A percentile compares a stretch with the other conserved stretches of the same genome.
Evolutionary conservation across 345 rosid genomes (phyloP).

Genomic region (Angophora floribunda): DNA sequence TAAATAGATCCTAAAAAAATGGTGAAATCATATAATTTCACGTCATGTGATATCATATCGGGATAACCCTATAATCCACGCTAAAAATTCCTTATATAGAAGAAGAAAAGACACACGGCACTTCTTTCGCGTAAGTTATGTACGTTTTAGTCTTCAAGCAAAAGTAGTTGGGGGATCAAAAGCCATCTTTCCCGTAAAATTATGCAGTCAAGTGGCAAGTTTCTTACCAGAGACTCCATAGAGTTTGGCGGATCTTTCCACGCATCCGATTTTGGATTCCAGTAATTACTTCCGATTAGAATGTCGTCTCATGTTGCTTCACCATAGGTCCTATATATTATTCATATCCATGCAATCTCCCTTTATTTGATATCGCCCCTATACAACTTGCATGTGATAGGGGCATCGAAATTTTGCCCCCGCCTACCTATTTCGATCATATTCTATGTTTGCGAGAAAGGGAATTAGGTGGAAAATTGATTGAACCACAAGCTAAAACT

Average conservation of each 20-base stretch:
- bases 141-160: background rate
- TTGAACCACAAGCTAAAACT: background rate
- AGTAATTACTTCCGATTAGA: background rate
- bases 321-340: too few species aligned
- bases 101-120: background rate
- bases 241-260: background rate
- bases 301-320: background rate
- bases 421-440: background rate
- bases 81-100: background rate
- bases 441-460: background rate
- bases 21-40: background rate
- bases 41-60: background rate
- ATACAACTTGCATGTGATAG: too few species aligned
- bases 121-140: background rate
- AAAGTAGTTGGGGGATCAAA: background rate
- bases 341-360: too few species aligned
- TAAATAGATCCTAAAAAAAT: background rate
- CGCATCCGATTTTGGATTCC: background rate
- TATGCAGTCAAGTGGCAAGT: background rate
- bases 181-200: background rate
- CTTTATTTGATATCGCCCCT: too few species aligned
- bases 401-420: too few species aligned
- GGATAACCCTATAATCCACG: background rate
- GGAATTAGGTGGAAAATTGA: background rate
- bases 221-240: accelerated